Conservation (phyloP, 2,329 filamentous ascomycete species). For the Didymella pomorum region DNA sequence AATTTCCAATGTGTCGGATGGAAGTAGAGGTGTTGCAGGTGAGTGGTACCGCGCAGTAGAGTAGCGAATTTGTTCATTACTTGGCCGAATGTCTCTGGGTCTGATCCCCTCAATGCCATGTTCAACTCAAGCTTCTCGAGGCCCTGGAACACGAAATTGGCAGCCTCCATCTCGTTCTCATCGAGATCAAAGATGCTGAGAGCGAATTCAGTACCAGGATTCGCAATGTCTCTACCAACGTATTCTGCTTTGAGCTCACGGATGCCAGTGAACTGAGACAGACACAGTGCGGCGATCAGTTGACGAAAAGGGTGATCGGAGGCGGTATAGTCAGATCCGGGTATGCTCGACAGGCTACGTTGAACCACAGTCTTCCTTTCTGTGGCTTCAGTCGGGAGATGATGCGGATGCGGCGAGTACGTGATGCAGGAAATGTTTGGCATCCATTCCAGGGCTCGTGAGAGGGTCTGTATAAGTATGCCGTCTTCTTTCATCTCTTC, state of each 20-base stretch:
- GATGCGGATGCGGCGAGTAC: conserved; percentile 36
- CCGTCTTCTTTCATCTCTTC: conserved; percentile 34
- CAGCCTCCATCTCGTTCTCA: conserved; percentile 29
- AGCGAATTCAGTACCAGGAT: conserved; percentile 24
- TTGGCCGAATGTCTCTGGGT: not conserved
- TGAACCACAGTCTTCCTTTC: conserved; percentile 35
- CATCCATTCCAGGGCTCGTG: conserved; percentile 33
- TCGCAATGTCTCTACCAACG: not conserved
- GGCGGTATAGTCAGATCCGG: not conserved
- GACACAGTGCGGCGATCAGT: conserved; percentile 37
- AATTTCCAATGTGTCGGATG: conserved; percentile 24
- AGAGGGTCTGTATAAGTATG: conserved; percentile 36
- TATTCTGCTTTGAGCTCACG: conserved; percentile 29
- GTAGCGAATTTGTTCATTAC: conserved; percentile 28
- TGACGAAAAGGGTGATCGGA: conserved; percentile 38
- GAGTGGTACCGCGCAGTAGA: conserved; percentile 27
- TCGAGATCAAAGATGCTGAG: conserved; percentile 32
- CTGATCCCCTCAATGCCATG: conserved; percentile 16
- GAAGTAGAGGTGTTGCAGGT: conserved; percentile 32
- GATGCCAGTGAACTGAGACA: conserved; percentile 32
- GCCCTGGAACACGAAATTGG: conserved; percentile 30
- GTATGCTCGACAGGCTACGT: conserved; percentile 1
- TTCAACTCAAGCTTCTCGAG: conserved; percentile 32
- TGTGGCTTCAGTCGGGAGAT: conserved; percentile 32
- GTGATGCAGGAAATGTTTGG: conserved; percentile 36